Percentiles rank a stretch among this genome's conserved stretches.
Evolutionary conservation across 2,329 filamentous ascomycete species (phyloP).

Genomic region (Epichloe aotearoae): DNA sequence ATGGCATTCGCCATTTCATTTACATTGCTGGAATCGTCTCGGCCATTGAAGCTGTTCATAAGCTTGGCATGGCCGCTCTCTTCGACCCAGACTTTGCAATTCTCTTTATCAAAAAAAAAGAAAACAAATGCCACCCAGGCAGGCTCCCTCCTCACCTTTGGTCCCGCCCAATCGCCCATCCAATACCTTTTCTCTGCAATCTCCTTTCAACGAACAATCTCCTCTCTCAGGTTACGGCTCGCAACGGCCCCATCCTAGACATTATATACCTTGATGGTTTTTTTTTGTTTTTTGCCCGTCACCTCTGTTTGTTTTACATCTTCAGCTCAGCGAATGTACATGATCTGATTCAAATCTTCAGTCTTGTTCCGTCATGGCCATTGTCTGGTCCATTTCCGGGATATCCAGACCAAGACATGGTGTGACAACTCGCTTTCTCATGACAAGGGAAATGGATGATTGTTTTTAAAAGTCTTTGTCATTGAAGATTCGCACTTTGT

Average conservation of each 20-base stretch:
- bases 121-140: too few species aligned
- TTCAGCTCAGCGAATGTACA: neutral
- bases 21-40: too few species aligned
- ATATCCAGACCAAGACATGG: neutral
- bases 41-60: too few species aligned
- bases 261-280: neutral
- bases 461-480: neutral
- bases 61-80: too few species aligned
- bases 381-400: neutral
- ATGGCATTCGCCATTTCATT: too few species aligned
- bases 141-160: too few species aligned
- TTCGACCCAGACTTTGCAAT: too few species aligned
- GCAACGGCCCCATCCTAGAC: neutral
- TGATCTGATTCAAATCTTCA: neutral
- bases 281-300: neutral
- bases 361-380: neutral
- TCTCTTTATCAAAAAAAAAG: too few species aligned
- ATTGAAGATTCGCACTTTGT: neutral
- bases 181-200: too few species aligned
- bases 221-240: neutral
- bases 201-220: too few species aligned
- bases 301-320: neutral
- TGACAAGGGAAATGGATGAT: neutral
- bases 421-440: neutral
- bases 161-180: too few species aligned